phyloP scores from a whole-genome alignment of 345 rosid species.

The Aurinia saxatilis region DNA sequence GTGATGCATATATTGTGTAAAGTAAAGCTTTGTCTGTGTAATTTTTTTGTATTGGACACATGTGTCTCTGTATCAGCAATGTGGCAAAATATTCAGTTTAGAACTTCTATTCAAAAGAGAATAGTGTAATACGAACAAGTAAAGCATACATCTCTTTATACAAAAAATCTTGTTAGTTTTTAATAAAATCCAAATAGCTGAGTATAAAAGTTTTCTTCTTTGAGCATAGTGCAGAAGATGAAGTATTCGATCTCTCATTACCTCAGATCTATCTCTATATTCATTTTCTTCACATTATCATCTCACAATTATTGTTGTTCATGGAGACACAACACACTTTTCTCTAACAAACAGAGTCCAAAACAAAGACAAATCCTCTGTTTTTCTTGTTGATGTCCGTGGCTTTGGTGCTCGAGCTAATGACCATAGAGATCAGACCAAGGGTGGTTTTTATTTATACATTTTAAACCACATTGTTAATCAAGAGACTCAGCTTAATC shows the following conservation, averaged over 20 bases:
- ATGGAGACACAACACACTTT: background rate
- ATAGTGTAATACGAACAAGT: too few relatives aligned
- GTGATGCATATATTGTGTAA: too few relatives aligned
- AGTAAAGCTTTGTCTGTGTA: too few relatives aligned
- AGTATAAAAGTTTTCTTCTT: too few relatives aligned
- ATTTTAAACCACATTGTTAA: background rate
- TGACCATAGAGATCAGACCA: slow-evolving; percentile 20
- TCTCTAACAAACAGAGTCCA: background rate
- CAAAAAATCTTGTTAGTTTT: too few relatives aligned
- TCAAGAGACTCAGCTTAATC: slow-evolving; percentile 1
- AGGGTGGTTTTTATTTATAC: slow-evolving; percentile 7
- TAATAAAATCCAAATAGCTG: too few relatives aligned
- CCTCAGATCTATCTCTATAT: slow-evolving; percentile 3
- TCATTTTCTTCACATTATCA: background rate
- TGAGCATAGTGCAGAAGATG: slow-evolving; percentile 13
- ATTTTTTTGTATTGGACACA: too few relatives aligned
- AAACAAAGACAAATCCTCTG: slow-evolving; percentile 13
- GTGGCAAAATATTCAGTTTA: too few relatives aligned
- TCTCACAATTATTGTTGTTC: slow-evolving; percentile 3
- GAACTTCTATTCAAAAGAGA: too few relatives aligned
- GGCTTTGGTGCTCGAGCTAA: slow-evolving; percentile 35
- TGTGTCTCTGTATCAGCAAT: too few relatives aligned
- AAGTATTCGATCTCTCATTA: background rate
- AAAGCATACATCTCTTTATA: too few relatives aligned
- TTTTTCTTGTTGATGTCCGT: slow-evolving; percentile 21